Conservation (phyloP, 2,329 filamentous ascomycete species). For the Furcasterigmium furcatum region DNA sequence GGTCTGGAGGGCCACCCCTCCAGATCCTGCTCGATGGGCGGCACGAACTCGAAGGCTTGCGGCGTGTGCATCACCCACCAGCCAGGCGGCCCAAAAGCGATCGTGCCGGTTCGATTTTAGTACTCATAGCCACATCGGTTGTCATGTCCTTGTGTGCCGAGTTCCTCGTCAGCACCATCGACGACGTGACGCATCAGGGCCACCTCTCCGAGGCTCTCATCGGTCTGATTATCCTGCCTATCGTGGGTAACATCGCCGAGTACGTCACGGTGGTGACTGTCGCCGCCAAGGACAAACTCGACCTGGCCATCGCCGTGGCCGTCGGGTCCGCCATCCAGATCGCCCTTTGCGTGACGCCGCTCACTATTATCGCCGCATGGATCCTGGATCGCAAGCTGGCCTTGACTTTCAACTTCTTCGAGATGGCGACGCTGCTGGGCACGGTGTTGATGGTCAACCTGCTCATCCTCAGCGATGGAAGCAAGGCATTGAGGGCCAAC, state of each 20-base stretch:
- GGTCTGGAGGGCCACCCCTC: background rate
- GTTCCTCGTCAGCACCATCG: constrained; percentile 57
- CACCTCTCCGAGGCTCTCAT: constrained; percentile 56
- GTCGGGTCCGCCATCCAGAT: constrained; percentile 61
- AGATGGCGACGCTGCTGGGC: constrained; percentile 70
- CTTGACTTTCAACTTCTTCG: constrained; percentile 73
- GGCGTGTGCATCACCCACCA: background rate
- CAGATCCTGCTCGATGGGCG: background rate
- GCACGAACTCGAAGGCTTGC: background rate
- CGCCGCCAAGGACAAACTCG: constrained; percentile 57
- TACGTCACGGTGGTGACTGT: constrained; percentile 61
- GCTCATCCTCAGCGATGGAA: constrained; percentile 69
- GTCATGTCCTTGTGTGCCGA: constrained; percentile 59
- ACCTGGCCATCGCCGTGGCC: constrained; percentile 58
- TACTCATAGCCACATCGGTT: constrained; percentile 50
- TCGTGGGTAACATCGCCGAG: constrained; percentile 61
- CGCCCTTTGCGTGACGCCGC: constrained; percentile 56
- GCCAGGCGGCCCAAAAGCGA: constrained; percentile 3
- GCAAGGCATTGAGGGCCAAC: constrained; percentile 56
- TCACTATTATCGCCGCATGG: constrained; percentile 60
- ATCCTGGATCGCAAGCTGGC: constrained; percentile 51
- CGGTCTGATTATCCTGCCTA: constrained; percentile 58
- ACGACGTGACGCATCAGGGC: constrained; percentile 45
- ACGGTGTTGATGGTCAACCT: constrained; percentile 72
- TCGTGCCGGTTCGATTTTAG: constrained; percentile 37